These are phyloP conservation scores for Trichoderma asperelloides DNA, from an alignment of 495 filamentous ascomycete genomes.

Conservation along the genomic window DNA sequence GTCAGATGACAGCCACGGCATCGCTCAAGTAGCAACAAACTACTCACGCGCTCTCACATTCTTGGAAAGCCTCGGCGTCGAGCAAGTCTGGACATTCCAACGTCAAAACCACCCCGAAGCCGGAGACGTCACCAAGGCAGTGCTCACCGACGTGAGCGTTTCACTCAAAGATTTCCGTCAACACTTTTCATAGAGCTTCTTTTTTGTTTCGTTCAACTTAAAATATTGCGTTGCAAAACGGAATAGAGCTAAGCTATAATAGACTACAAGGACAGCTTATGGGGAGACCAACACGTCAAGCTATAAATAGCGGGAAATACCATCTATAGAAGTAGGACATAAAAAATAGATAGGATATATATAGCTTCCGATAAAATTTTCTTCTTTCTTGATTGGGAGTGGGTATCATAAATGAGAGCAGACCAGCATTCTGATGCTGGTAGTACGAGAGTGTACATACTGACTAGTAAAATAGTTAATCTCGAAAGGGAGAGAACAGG, in stretches of 20 bases:
- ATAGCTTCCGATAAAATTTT: not conserved
- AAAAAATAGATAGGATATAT: not conserved
- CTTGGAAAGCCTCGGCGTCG: slow-evolving; percentile 37
- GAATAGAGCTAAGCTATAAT: not conserved
- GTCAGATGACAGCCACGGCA: slow-evolving; percentile 84
- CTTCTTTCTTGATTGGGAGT: not conserved
- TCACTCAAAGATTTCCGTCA: not conserved
- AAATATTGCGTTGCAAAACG: not conserved
- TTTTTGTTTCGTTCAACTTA: too few relatives aligned
- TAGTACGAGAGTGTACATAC: not conserved
- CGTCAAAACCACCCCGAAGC: not conserved
- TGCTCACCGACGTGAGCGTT: slow-evolving; percentile 1
- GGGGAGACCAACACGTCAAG: not conserved
- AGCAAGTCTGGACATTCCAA: slow-evolving; percentile 39
- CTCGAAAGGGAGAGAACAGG: slow-evolving; percentile 3
- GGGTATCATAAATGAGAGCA: slow-evolving; percentile 7
- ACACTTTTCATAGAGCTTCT: not conserved
- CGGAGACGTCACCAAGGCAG: not conserved
- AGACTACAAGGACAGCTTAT: not conserved
- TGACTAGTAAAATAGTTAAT: not conserved
- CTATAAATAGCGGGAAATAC: not conserved
- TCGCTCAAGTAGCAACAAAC: slow-evolving; percentile 64
- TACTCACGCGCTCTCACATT: slow-evolving; percentile 46
- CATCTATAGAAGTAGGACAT: not conserved
- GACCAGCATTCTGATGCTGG: not conserved